These are phyloP conservation scores for Xylaria sp. DNA, from an alignment of 2,329 filamentous ascomycete species.

Conservation along the genomic window DNA sequence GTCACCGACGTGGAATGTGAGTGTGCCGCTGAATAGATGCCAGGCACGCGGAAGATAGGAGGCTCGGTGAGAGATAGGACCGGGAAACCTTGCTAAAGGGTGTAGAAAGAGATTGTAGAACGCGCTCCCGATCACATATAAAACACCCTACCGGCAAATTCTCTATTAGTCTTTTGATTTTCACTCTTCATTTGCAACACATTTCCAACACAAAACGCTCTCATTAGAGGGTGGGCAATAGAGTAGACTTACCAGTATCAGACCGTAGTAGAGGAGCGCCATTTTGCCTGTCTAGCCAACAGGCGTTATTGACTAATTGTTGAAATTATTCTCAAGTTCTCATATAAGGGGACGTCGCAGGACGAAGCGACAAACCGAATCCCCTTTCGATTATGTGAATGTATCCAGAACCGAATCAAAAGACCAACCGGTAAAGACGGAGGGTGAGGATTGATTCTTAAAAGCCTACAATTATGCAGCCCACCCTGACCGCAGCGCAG, in stretches of 20 bases:
- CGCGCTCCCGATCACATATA: slow-evolving; percentile 38
- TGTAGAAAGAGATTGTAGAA: slow-evolving; percentile 48
- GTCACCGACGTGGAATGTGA: slow-evolving; percentile 44
- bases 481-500: slow-evolving; percentile 3
- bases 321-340: slow-evolving; percentile 11
- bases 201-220: not conserved
- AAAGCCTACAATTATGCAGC: slow-evolving; percentile 19
- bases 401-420: slow-evolving; percentile 16
- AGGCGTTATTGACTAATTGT: slow-evolving; percentile 19
- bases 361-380: slow-evolving; percentile 12
- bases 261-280: slow-evolving; percentile 35
- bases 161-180: slow-evolving; percentile 28
- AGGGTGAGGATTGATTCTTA: slow-evolving; percentile 35
- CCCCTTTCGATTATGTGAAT: slow-evolving; percentile 17
- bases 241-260: slow-evolving; percentile 32
- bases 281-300: slow-evolving; percentile 35
- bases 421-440: not conserved
- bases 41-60: slow-evolving; percentile 43
- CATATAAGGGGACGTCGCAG: slow-evolving; percentile 6
- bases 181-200: not conserved
- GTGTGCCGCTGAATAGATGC: slow-evolving; percentile 40
- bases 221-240: not conserved
- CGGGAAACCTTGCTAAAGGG: slow-evolving; percentile 46
- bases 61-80: slow-evolving; percentile 46
- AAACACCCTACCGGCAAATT: slow-evolving; percentile 31